Evolutionary conservation across 352 stramenopile species (phyloP).

Genomic region (Hyaloperonospora brassicae): DNA sequence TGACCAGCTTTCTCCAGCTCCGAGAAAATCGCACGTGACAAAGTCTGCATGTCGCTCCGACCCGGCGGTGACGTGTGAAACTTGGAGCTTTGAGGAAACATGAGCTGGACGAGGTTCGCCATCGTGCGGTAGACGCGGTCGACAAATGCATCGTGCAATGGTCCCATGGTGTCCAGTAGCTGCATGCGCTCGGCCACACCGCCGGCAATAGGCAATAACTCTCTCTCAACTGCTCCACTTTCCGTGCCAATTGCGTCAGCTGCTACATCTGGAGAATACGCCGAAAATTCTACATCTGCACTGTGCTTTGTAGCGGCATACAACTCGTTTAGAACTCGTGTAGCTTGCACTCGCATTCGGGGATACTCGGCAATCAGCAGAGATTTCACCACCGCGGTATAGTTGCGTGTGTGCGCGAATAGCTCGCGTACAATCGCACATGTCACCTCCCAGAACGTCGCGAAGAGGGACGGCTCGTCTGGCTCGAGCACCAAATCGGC

Average conservation of each 20-base stretch:
- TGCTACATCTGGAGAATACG: slow-evolving; percentile 4
- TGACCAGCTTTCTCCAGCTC: slow-evolving; percentile 60
- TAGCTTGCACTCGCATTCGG: slow-evolving; percentile 69
- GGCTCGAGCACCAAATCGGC: slow-evolving; percentile 59
- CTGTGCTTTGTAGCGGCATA: slow-evolving; percentile 43
- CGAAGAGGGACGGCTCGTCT: slow-evolving; percentile 74
- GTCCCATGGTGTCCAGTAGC: slow-evolving; percentile 60
- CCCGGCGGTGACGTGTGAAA: slow-evolving; percentile 78
- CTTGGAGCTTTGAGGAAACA: slow-evolving; percentile 79
- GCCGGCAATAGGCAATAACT: slow-evolving; percentile 32
- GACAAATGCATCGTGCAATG: slow-evolving; percentile 63
- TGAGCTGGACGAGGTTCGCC: slow-evolving; percentile 74
- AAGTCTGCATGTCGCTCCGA: slow-evolving; percentile 75
- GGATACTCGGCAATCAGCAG: slow-evolving; percentile 73
- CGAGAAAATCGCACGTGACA: slow-evolving; percentile 61
- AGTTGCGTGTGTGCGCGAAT: slow-evolving; percentile 51
- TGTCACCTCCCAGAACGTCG: slow-evolving; percentile 81
- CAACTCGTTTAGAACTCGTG: slow-evolving; percentile 52
- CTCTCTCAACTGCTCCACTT: not conserved
- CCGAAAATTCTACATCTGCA: slow-evolving; percentile 19
- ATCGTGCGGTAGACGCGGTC: slow-evolving; percentile 54
- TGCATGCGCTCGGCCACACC: slow-evolving; percentile 44
- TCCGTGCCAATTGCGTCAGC: slow-evolving; percentile 3
- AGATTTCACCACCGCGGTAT: slow-evolving; percentile 50
- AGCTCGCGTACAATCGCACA: slow-evolving; percentile 70